Percentiles rank a stretch among this genome's conserved stretches.
Evolutionary conservation across 805 yeast genomes (phyloP).

Genomic region (Yarrowia divulgata): DNA sequence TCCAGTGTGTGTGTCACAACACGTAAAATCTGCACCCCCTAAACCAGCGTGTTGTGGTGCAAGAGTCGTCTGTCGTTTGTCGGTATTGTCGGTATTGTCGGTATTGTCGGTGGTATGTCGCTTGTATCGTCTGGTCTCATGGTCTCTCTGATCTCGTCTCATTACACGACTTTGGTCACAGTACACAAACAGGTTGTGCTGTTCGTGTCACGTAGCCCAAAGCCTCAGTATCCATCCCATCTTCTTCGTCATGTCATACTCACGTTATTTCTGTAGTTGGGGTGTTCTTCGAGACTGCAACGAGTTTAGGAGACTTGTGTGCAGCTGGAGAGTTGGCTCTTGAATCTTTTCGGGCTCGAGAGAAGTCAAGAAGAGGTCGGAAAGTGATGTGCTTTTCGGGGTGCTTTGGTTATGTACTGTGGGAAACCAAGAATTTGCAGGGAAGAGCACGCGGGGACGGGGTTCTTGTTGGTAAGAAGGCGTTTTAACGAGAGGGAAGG

Average conservation of each 20-base stretch:
- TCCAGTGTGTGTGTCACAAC: not conserved
- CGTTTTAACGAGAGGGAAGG: not conserved
- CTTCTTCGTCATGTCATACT: not conserved
- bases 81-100: not conserved
- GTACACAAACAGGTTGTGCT: no score
- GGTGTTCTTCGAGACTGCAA: not conserved
- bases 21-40: not conserved
- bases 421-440: constrained; percentile 31
- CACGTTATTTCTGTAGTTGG: constrained; percentile 18
- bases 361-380: constrained; percentile 21
- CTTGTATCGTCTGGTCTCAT: not conserved
- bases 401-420: constrained; percentile 39
- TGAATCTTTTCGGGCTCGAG: constrained; percentile 5
- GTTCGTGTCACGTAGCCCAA: no score
- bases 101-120: not conserved
- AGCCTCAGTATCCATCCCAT: not conserved
- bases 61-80: not conserved
- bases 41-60: not conserved
- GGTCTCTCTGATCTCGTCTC: not conserved
- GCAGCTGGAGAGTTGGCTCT: constrained; percentile 8
- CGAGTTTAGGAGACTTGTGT: not conserved
- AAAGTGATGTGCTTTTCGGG: constrained; percentile 31
- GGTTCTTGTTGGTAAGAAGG: not conserved
- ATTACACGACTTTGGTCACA: no score
- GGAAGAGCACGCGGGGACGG: constrained; percentile 8